These are phyloP conservation scores for Corchorus capsularis DNA, from an alignment of 345 rosid species.

Conservation along the genomic window DNA sequence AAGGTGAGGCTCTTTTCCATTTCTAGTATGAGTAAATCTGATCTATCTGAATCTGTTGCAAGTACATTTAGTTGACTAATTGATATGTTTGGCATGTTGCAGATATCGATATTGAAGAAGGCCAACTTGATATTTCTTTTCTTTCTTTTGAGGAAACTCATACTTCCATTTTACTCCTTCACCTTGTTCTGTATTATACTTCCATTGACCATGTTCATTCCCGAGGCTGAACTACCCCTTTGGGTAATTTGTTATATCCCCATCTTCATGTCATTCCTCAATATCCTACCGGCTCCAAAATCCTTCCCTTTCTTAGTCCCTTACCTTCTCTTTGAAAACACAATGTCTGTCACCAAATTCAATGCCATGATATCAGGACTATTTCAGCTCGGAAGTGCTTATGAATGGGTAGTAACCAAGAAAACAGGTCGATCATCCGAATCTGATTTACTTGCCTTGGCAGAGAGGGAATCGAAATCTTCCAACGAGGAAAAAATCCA, in stretches of 20 bases:
- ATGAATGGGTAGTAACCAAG: constrained; percentile 90
- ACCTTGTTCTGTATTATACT: constrained; percentile 87
- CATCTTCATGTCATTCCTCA: constrained; percentile 73
- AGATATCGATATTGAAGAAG: constrained; percentile 77
- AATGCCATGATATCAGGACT: constrained; percentile 92
- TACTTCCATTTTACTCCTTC: constrained; percentile 92
- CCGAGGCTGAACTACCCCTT: constrained; percentile 81
- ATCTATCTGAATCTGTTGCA: not conserved
- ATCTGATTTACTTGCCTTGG: constrained; percentile 71
- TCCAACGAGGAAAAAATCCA: constrained; percentile 53
- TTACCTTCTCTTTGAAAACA: constrained; percentile 86
- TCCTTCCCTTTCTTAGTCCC: constrained; percentile 91
- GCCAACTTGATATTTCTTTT: constrained; percentile 78
- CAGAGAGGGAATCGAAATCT: constrained; percentile 64
- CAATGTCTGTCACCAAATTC: constrained; percentile 93
- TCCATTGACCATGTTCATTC: constrained; percentile 89
- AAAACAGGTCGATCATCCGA: constrained; percentile 89
- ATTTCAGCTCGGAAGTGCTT: constrained; percentile 87
- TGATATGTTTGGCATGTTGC: constrained; percentile 25
- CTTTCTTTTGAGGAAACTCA: constrained; percentile 84
- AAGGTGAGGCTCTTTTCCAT: constrained; percentile 45
- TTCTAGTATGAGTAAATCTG: not conserved
- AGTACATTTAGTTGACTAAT: not conserved
- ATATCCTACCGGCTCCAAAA: constrained; percentile 81
- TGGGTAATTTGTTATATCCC: constrained; percentile 92